Conservation (phyloP, 1,139 yeast species). For the Pichia kudriavzevii region DNA sequence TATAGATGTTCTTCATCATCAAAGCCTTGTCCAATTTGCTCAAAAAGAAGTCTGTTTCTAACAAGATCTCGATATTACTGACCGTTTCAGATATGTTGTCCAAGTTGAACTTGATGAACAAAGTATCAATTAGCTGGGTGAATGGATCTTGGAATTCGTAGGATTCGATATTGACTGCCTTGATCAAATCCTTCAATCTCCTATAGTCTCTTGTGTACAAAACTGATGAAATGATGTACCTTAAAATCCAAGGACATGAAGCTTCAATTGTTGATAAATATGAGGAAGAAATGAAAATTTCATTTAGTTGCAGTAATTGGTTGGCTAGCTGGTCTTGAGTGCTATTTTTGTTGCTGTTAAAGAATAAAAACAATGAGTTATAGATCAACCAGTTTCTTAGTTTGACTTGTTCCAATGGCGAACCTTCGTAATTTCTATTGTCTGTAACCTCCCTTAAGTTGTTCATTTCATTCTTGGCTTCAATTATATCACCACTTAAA, state of each 20-base stretch:
- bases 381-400: conserved; percentile 60
- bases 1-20: conserved; percentile 19
- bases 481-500: conserved; percentile 42
- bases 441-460: conserved; percentile 51
- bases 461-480: conserved; percentile 43
- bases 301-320: conserved; percentile 30
- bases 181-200: conserved; percentile 47
- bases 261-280: conserved; percentile 59
- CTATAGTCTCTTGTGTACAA: conserved; percentile 35
- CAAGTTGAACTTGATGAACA: conserved; percentile 51
- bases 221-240: conserved; percentile 54
- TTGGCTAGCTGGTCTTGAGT: conserved; percentile 34
- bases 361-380: conserved; percentile 56
- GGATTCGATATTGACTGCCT: conserved; percentile 48
- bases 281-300: conserved; percentile 48
- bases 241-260: conserved; percentile 57
- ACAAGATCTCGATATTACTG: conserved; percentile 36
- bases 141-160: conserved; percentile 59
- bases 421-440: conserved; percentile 39
- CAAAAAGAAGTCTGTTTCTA: conserved; percentile 49
- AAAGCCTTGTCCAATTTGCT: conserved; percentile 26
- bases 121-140: conserved; percentile 44
- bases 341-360: conserved; percentile 30
- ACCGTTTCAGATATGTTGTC: conserved; percentile 42
- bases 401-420: conserved; percentile 50